Evolutionary conservation across 2,329 filamentous ascomycete species (phyloP).

Genomic region (Calonectria ilicicola): DNA sequence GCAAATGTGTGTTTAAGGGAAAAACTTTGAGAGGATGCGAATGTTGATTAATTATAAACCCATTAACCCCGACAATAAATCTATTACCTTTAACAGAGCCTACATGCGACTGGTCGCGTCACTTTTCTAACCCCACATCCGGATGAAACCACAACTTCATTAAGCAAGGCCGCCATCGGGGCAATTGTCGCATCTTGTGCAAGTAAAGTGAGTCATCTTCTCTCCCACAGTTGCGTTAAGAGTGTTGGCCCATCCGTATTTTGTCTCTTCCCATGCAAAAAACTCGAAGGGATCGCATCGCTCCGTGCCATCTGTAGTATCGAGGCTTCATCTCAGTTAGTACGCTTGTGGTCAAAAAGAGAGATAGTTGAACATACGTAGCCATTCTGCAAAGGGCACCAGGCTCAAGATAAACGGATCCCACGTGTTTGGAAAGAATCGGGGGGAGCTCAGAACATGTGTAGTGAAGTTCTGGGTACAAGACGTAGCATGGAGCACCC

Average conservation of each 20-base stretch:
- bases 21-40: background rate
- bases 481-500: constrained; percentile 38
- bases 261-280: constrained; percentile 42
- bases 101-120: background rate
- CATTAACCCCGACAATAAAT: background rate
- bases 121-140: background rate
- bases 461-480: constrained; percentile 39
- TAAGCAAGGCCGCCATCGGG: constrained; percentile 16
- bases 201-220: constrained; percentile 42
- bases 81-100: background rate
- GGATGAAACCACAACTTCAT: background rate
- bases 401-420: constrained; percentile 40
- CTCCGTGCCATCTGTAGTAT: constrained; percentile 16
- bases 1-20: background rate
- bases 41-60: background rate
- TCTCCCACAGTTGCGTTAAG: constrained; percentile 30
- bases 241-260: constrained; percentile 34
- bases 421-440: constrained; percentile 36
- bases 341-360: background rate
- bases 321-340: constrained; percentile 29
- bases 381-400: constrained; percentile 40
- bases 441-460: constrained; percentile 35
- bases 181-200: constrained; percentile 40
- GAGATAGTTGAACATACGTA: constrained; percentile 26
- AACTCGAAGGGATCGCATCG: constrained; percentile 24